These are phyloP conservation scores for Talaromyces trachyspermus DNA, from an alignment of 495 filamentous ascomycete species.

Conservation along the genomic window DNA sequence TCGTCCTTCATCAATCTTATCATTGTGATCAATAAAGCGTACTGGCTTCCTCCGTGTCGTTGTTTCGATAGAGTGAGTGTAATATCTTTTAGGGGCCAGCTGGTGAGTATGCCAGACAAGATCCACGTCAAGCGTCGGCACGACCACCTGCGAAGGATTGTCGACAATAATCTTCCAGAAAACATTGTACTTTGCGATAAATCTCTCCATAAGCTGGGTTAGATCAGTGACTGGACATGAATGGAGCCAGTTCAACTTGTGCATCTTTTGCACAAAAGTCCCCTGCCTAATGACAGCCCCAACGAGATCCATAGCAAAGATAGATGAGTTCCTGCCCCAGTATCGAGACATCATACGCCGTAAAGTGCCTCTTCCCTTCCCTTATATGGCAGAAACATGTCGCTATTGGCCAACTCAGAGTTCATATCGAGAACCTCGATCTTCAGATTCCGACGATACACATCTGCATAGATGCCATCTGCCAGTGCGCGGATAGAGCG, in stretches of 20 bases:
- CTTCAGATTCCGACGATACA: constrained; percentile 3
- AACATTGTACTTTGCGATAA: constrained; percentile 59
- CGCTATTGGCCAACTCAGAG: background rate
- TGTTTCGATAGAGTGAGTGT: constrained; percentile 34
- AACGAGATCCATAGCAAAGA: constrained; percentile 67
- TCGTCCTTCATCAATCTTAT: constrained; percentile 64
- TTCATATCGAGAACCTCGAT: background rate
- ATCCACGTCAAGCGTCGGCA: constrained; percentile 83
- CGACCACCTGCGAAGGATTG: constrained; percentile 48
- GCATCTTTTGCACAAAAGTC: constrained; percentile 77
- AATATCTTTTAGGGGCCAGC: constrained; percentile 61
- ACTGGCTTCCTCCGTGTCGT: background rate
- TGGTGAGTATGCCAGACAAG: constrained; percentile 68
- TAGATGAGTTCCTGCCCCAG: constrained; percentile 66
- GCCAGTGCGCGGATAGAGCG: constrained; percentile 2
- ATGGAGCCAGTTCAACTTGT: constrained; percentile 68
- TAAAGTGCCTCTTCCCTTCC: constrained; percentile 17
- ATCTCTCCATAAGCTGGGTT: constrained; percentile 53
- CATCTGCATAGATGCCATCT: background rate
- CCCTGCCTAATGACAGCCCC: constrained; percentile 74
- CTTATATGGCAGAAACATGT: background rate
- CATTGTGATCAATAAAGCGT: constrained; percentile 72
- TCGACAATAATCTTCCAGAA: constrained; percentile 60
- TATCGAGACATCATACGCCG: constrained; percentile 74
- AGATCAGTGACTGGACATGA: too few species aligned